These are phyloP conservation scores for Metschnikowia vanudenii DNA, from an alignment of 805 yeast species.

Conservation along the genomic window DNA sequence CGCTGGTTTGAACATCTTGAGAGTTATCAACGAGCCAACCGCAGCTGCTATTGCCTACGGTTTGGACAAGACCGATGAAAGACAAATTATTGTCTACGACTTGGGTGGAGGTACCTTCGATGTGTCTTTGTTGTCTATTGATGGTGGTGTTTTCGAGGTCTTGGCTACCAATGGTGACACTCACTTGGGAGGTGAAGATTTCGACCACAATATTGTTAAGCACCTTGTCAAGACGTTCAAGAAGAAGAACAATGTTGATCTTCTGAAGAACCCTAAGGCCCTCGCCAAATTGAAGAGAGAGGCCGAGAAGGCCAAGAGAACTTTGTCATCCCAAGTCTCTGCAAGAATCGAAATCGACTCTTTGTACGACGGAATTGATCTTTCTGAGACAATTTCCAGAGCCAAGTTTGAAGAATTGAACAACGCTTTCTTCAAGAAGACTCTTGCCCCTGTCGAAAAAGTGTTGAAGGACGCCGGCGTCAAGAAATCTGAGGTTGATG, in stretches of 20 bases:
- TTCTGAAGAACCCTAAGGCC: slow-evolving; percentile 21
- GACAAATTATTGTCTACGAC: slow-evolving; percentile 23
- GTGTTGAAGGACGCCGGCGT: slow-evolving; percentile 23
- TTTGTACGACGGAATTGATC: slow-evolving; percentile 23
- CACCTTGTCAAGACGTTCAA: slow-evolving; percentile 21
- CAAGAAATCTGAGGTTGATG: slow-evolving; percentile 22
- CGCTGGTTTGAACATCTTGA: slow-evolving; percentile 24
- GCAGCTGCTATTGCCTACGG: slow-evolving; percentile 32
- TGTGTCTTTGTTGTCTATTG: slow-evolving; percentile 25
- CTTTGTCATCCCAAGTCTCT: slow-evolving; percentile 22
- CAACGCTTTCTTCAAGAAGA: slow-evolving; percentile 23
- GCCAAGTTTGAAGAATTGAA: slow-evolving; percentile 24
- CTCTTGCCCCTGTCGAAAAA: slow-evolving; percentile 23
- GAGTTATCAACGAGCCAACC: slow-evolving; percentile 25
- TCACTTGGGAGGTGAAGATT: slow-evolving; percentile 26
- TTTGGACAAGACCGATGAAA: slow-evolving; percentile 25
- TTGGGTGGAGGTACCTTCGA: slow-evolving; percentile 27
- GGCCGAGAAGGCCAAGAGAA: slow-evolving; percentile 25
- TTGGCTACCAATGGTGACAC: slow-evolving; percentile 42
- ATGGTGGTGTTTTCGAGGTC: slow-evolving; percentile 24
- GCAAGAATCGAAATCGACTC: slow-evolving; percentile 23
- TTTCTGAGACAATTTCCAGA: slow-evolving; percentile 23
- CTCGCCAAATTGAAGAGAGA: slow-evolving; percentile 25
- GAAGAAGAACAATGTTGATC: slow-evolving; percentile 21
- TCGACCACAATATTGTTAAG: slow-evolving; percentile 22